A percentile compares a stretch with the other conserved stretches of the same genome.
phyloP scores from a whole-genome alignment of 2,329 filamentous ascomycete species.

The Aspergillus pseudoterreus region DNA sequence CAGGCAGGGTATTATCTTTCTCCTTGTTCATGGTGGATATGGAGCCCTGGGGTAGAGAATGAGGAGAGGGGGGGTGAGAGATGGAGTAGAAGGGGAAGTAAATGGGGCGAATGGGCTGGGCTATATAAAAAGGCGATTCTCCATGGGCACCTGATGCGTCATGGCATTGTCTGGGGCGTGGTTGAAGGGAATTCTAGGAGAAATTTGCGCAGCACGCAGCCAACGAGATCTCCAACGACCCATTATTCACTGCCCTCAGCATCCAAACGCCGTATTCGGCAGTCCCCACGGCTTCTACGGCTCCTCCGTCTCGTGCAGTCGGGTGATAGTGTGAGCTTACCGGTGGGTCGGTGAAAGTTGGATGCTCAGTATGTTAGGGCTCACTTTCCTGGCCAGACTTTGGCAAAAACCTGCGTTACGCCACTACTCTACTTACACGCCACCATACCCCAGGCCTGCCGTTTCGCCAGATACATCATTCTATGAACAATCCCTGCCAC shows the following conservation, averaged over 20 bases:
- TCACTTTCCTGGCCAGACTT: background rate
- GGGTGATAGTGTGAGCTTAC: background rate
- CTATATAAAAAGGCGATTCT: background rate
- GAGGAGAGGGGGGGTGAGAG: background rate
- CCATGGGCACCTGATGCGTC: background rate
- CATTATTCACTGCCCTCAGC: background rate
- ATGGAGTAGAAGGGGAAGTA: background rate
- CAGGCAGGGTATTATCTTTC: constrained; percentile 20
- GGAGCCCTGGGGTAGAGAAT: background rate
- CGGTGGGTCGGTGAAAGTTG: background rate
- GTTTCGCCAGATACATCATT: background rate
- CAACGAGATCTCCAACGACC: background rate
- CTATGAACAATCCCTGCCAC: background rate
- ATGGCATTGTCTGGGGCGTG: background rate
- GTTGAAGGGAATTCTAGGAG: too few species aligned
- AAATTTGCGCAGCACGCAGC: background rate
- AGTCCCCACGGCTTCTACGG: background rate
- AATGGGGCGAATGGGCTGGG: background rate
- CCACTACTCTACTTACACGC: background rate
- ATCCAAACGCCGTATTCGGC: background rate
- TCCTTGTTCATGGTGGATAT: constrained; percentile 17
- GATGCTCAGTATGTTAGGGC: background rate
- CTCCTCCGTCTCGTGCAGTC: background rate
- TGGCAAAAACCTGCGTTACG: background rate
- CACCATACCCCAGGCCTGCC: background rate